These are phyloP conservation scores for Geotrichum aggregatum DNA, from an alignment of 1,139 yeast species.

Conservation along the genomic window DNA sequence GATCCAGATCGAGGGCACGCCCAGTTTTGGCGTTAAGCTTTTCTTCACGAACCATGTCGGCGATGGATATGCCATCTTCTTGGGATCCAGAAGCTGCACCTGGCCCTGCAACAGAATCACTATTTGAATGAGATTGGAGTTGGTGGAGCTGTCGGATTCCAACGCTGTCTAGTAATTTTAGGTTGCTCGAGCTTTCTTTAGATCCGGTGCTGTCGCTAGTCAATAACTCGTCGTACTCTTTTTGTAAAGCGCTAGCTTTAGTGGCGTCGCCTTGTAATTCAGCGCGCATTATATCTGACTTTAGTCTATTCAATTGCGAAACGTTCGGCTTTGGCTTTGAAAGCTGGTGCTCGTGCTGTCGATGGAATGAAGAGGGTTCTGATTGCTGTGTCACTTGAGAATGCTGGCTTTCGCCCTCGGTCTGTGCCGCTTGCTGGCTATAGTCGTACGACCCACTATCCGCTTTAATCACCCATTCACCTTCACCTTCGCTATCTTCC, in stretches of 20 bases:
- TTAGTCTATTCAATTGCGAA: slow-evolving; percentile 36
- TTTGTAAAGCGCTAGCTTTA: slow-evolving; percentile 32
- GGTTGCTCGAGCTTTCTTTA: neutral
- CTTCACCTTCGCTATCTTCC: slow-evolving; percentile 18
- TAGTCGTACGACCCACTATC: slow-evolving; percentile 24
- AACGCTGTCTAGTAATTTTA: slow-evolving; percentile 17
- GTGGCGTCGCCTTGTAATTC: slow-evolving; percentile 33
- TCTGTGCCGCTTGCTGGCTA: neutral
- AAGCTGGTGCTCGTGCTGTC: slow-evolving; percentile 14
- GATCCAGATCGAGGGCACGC: slow-evolving; percentile 29
- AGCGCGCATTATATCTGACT: slow-evolving; percentile 40
- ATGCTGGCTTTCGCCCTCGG: neutral
- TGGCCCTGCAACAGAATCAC: no score
- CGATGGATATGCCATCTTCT: slow-evolving; percentile 39
- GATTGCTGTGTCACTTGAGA: neutral
- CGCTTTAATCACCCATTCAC: slow-evolving; percentile 33
- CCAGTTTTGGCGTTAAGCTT: slow-evolving; percentile 25
- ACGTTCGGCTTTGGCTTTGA: neutral
- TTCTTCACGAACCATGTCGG: slow-evolving; percentile 43
- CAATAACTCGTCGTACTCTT: slow-evolving; percentile 29
- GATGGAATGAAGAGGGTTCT: neutral
- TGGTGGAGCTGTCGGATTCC: slow-evolving; percentile 17
- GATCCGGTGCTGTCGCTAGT: neutral
- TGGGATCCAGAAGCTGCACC: no score
- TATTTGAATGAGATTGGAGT: neutral